A percentile compares a stretch with the other conserved stretches of the same genome.
Evolutionary conservation across 495 filamentous ascomycete genomes (phyloP).

Genomic region (Neurospora terricola): DNA sequence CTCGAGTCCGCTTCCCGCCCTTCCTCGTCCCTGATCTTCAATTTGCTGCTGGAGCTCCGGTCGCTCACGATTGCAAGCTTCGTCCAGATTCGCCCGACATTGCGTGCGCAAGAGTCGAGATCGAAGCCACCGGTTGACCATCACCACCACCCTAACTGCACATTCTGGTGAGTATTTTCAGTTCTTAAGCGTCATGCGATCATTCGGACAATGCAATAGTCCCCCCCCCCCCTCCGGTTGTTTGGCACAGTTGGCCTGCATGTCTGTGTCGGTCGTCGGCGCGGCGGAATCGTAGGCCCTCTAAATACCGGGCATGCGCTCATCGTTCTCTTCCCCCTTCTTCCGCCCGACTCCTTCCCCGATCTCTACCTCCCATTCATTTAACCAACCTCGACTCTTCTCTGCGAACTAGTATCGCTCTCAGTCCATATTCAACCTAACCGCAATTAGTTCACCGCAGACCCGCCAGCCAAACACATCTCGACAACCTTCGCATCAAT

Average conservation of each 20-base stretch:
- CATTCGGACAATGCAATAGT: slow-evolving; percentile 9
- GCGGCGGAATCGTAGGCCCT: not conserved
- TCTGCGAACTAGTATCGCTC: not conserved
- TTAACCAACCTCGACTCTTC: not conserved
- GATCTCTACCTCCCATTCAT: not conserved
- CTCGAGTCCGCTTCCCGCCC: not conserved
- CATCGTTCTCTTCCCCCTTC: not conserved
- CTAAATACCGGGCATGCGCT: not conserved
- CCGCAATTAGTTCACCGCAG: not conserved
- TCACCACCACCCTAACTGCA: slow-evolving; percentile 24
- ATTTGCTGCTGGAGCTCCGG: slow-evolving; percentile 2
- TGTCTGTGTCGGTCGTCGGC: not conserved
- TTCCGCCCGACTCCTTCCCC: not conserved
- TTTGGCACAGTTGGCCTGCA: not conserved
- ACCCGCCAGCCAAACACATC: not conserved
- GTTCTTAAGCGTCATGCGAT: slow-evolving; percentile 29
- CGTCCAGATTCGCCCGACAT: slow-evolving; percentile 5
- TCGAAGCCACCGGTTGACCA: slow-evolving; percentile 12
- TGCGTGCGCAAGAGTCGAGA: slow-evolving; percentile 16
- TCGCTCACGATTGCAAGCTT: slow-evolving; percentile 13
- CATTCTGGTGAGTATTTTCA: slow-evolving; percentile 29
- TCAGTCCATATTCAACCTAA: not conserved
- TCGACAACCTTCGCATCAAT: not conserved
- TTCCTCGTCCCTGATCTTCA: slow-evolving; percentile 1
- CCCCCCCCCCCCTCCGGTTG: slow-evolving; percentile 11